These are phyloP conservation scores for Tuctoria greenei DNA, from an alignment of 176 grass and related monocot genomes.

Conservation along the genomic window DNA sequence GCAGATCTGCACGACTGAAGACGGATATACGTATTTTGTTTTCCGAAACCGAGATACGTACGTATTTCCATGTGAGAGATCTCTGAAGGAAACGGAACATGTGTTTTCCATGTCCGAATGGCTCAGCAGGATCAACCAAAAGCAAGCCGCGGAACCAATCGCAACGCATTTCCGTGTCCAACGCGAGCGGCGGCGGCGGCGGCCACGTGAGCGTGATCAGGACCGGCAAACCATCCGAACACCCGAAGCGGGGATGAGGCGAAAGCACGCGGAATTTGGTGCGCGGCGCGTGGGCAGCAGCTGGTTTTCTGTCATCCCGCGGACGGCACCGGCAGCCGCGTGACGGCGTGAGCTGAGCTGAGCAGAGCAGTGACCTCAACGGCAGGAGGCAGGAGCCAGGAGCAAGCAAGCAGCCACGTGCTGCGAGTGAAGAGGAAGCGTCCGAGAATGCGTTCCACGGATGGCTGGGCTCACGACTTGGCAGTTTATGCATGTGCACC, in stretches of 20 bases:
- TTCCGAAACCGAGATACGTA: too few species aligned
- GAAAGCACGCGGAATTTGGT: neutral
- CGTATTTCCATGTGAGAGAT: neutral
- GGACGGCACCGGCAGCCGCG: neutral
- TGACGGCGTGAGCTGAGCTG: neutral
- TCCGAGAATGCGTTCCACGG: neutral
- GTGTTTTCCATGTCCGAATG: neutral
- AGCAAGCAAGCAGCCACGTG: neutral
- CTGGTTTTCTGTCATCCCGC: neutral
- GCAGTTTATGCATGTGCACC: neutral
- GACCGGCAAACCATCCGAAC: neutral
- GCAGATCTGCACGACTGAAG: neutral
- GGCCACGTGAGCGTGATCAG: neutral
- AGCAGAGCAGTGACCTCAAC: conserved; percentile 26
- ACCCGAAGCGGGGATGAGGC: neutral
- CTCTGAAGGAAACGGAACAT: neutral
- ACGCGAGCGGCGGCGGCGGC: neutral
- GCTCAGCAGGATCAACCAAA: neutral
- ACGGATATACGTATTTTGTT: too few species aligned
- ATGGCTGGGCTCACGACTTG: neutral
- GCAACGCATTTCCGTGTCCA: too few species aligned
- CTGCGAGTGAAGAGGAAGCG: neutral
- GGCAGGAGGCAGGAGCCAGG: neutral
- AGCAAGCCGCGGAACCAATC: neutral
- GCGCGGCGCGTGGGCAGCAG: neutral